Evolutionary conservation across 305 asterid species (phyloP).

Genomic region (Fraxinus albicans): DNA sequence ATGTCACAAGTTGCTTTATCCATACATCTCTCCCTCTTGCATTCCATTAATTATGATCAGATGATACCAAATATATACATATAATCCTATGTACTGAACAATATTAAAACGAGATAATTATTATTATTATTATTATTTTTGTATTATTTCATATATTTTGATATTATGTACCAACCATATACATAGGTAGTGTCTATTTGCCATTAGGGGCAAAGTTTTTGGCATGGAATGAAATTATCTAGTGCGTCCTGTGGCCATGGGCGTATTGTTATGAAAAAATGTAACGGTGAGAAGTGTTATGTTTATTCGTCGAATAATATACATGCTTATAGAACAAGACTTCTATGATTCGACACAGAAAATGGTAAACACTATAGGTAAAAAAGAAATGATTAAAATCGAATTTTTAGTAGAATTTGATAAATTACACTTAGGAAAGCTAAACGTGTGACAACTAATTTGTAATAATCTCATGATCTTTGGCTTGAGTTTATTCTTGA

Average conservation of each 20-base stretch:
- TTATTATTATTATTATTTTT: too few species aligned
- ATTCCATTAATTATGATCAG: constrained; percentile 18
- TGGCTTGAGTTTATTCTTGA: not conserved
- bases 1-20: too few species aligned
- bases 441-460: not conserved
- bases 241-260: not conserved
- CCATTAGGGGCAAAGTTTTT: not conserved
- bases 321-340: not conserved
- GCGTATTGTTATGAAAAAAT: not conserved
- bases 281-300: not conserved
- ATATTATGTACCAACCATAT: not conserved
- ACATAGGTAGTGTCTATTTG: not conserved
- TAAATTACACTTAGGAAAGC: not conserved
- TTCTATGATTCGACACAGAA: not conserved
- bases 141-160: not conserved
- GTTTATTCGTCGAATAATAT: not conserved
- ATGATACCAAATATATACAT: constrained; percentile 7
- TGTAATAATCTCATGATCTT: not conserved
- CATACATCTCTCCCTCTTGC: not conserved
- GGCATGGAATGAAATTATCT: not conserved
- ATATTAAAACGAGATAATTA: not conserved
- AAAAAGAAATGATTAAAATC: too few species aligned
- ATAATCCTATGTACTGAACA: not conserved
- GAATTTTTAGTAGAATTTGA: too few species aligned
- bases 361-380: not conserved